Percentiles rank a stretch among this genome's conserved stretches.
Conservation (phyloP, 345 rosid genomes). For the Geranium rotundifolium region DNA sequence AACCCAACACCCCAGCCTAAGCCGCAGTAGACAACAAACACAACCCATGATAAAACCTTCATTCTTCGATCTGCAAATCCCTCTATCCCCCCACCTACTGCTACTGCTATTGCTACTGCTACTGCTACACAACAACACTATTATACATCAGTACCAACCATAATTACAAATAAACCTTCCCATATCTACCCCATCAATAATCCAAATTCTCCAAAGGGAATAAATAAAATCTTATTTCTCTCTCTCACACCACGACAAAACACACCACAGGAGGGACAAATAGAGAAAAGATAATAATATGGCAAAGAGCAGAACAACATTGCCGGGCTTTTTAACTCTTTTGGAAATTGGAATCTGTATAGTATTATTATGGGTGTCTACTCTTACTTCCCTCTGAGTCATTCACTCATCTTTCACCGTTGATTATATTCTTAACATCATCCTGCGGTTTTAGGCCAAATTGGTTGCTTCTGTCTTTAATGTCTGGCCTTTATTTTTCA, state of each 20-base stretch:
- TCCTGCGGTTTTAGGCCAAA: neutral
- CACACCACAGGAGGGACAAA: neutral
- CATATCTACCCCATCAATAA: neutral
- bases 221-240: too few relatives aligned
- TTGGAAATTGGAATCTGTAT: neutral
- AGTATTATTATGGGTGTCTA: neutral
- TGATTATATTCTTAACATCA: neutral
- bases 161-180: neutral
- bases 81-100: neutral
- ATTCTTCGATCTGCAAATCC: slow-evolving; percentile 4
- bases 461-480: too few relatives aligned
- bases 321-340: neutral
- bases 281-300: neutral
- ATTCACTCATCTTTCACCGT: neutral
- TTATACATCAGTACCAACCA: neutral
- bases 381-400: neutral
- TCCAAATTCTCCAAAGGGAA: neutral
- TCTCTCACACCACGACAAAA: neutral
- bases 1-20: neutral
- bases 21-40: slow-evolving; percentile 1
- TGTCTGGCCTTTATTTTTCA: too few relatives aligned
- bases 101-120: neutral
- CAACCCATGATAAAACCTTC: slow-evolving; percentile 12
- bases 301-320: neutral
- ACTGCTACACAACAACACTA: neutral